Evolutionary conservation across 352 stramenopile species (phyloP).

Genomic region (Globisporangium acanthophoron): DNA sequence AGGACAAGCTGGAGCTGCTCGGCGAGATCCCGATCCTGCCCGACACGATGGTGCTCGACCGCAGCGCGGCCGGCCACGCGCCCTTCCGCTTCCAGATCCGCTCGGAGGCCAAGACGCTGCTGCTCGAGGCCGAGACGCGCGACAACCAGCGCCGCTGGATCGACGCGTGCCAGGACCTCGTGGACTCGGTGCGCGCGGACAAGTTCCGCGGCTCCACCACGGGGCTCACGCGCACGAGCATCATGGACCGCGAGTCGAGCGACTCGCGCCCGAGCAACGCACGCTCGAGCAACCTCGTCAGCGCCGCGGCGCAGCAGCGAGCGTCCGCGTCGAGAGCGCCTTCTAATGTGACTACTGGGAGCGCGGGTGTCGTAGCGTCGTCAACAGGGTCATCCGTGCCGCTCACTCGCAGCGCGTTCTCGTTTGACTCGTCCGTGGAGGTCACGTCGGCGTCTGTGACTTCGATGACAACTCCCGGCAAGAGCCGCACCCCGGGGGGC

Average conservation of each 20-base stretch:
- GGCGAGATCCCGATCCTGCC: constrained; percentile 60
- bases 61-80: constrained; percentile 38
- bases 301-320: not conserved
- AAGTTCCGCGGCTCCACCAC: constrained; percentile 49
- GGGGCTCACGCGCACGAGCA: constrained; percentile 10
- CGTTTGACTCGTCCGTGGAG: constrained; percentile 5
- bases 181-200: constrained; percentile 53
- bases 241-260: constrained; percentile 16
- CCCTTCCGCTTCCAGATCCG: constrained; percentile 71
- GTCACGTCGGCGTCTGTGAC: not conserved
- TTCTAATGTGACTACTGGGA: not conserved
- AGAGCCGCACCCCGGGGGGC: constrained; percentile 5
- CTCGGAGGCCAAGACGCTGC: constrained; percentile 41
- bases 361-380: not conserved
- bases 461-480: not conserved
- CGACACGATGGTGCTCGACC: constrained; percentile 76
- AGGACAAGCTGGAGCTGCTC: constrained; percentile 77
- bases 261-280: constrained; percentile 6
- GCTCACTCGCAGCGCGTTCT: not conserved
- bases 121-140: constrained; percentile 61
- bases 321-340: constrained; percentile 21
- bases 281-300: not conserved
- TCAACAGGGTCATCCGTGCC: not conserved
- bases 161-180: constrained; percentile 58
- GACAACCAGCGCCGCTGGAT: constrained; percentile 70